These are phyloP conservation scores for Boletus subcaerulescens DNA, from an alignment of 768 basidiomycete species.

Conservation along the genomic window DNA sequence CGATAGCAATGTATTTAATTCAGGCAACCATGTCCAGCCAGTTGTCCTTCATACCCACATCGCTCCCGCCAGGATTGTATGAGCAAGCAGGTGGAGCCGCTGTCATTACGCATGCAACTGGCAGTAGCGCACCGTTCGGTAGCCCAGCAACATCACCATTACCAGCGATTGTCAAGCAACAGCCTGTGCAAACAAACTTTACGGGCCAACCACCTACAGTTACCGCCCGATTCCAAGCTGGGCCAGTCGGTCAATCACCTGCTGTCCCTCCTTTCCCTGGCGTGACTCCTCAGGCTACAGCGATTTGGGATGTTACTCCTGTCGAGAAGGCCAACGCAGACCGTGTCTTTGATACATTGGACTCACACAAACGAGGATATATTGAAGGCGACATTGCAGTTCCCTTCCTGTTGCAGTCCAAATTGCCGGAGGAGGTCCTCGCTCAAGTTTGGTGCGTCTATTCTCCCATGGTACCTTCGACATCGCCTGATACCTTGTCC, in stretches of 20 bases:
- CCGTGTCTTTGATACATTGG: slow-evolving; percentile 77
- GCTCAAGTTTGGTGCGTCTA: slow-evolving; percentile 83
- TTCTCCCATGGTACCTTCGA: neutral
- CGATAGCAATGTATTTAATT: slow-evolving; percentile 94
- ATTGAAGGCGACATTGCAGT: slow-evolving; percentile 95
- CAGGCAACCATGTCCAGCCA: slow-evolving; percentile 86
- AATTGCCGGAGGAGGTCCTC: slow-evolving; percentile 75
- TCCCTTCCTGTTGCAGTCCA: slow-evolving; percentile 91
- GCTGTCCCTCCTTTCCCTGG: slow-evolving; percentile 29
- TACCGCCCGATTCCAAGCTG: slow-evolving; percentile 20
- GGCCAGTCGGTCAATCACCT: slow-evolving; percentile 17
- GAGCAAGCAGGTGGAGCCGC: slow-evolving; percentile 65
- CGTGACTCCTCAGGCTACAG: slow-evolving; percentile 23
- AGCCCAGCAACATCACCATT: slow-evolving; percentile 50
- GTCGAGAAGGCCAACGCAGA: slow-evolving; percentile 78
- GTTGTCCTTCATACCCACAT: slow-evolving; percentile 64
- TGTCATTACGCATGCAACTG: slow-evolving; percentile 53
- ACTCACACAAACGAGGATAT: slow-evolving; percentile 67
- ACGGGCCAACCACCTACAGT: slow-evolving; percentile 38
- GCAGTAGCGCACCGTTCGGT: slow-evolving; percentile 55
- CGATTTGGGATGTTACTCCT: slow-evolving; percentile 80
- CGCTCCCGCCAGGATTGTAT: slow-evolving; percentile 80
- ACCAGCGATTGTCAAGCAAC: slow-evolving; percentile 54
- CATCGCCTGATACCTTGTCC: neutral
- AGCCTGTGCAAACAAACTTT: slow-evolving; percentile 54